Base-by-base conservation (phyloP, 495 filamentous ascomycete genomes). In the Penicillium bialowiezense region DNA sequence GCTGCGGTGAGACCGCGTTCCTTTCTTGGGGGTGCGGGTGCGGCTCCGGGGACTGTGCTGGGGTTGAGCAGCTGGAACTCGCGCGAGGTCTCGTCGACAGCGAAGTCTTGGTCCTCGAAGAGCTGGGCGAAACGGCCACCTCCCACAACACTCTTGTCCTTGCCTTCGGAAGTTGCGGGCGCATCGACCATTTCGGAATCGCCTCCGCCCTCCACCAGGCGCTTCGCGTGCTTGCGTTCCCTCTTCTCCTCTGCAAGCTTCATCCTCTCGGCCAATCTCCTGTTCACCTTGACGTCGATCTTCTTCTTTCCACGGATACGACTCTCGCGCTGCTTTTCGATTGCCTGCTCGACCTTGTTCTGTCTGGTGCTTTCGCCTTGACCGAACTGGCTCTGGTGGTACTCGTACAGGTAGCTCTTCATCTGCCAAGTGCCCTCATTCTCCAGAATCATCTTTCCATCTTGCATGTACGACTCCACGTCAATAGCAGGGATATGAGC, bases 91-190 rank as follows among this genome's bases (percentile, higher is more conserved):
- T 97, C 93, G 55, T 99, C 92, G 37, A 99, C 85, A 44, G 82
- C 85, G 66, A 96, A 97, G 34, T 95, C 91, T 58, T 87, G 82
- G 57, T 97, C 90, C 63, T 96, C 83, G 73, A 99, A 99, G 44
- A 99, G 72, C 33, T 81, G 78, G 53, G 77, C 75, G 81, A 99
- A 99, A 67, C 95, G 91, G 46, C 79, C 74, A 64, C 97, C 95
- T 28, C 79, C 78, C 21, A 97, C 80, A 6, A 95, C 70, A 50
- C 79, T 82, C 50, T 60, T 69, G 10, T 72, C 71, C 13, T 72
- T 64, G 31, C 43, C 43, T 23, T 60, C 62, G 14, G 60, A 47
- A 10, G 50, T 24, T 24, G 52, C 54, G 31, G 64, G 55, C 2
- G 64, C 68, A 29, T 73, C 70, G 5, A 60, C 62, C 54, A 69